phyloP scores from a whole-genome alignment of 805 yeast species.

The Nakazawaea wyomingensis region DNA sequence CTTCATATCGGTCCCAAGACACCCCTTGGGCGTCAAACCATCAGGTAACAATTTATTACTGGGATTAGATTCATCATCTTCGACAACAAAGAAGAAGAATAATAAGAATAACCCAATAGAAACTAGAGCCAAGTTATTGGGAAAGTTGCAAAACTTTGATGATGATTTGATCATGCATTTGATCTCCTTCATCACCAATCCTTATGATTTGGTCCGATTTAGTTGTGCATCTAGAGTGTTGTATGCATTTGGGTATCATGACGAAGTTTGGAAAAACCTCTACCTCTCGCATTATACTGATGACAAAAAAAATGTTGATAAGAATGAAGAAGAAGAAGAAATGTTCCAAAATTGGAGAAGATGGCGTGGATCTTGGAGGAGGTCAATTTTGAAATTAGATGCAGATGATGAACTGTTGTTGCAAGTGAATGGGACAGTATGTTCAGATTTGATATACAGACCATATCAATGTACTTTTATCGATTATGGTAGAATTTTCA shows the following conservation, averaged over 20 bases:
- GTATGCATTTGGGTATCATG: slow-evolving; percentile 70
- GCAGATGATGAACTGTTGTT: slow-evolving; percentile 37
- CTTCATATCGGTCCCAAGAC: slow-evolving; percentile 35
- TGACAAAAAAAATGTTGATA: too few species aligned
- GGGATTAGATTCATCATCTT: too few species aligned
- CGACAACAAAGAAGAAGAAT: too few species aligned
- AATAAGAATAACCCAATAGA: slow-evolving; percentile 10
- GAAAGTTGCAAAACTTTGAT: slow-evolving; percentile 43
- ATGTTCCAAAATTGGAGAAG: too few species aligned
- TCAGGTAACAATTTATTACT: slow-evolving; percentile 57
- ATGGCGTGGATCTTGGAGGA: slow-evolving; percentile 88
- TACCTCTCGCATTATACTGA: too few species aligned
- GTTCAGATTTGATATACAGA: slow-evolving; percentile 73
- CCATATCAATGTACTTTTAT: slow-evolving; percentile 81
- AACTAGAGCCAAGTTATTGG: slow-evolving; percentile 37
- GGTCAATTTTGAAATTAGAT: slow-evolving; percentile 38
- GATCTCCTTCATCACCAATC: slow-evolving; percentile 41
- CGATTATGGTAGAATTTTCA: slow-evolving; percentile 47
- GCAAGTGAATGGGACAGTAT: slow-evolving; percentile 45
- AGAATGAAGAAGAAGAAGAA: too few species aligned
- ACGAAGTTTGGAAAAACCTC: slow-evolving; percentile 74
- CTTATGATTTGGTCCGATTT: slow-evolving; percentile 43
- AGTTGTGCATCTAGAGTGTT: slow-evolving; percentile 59
- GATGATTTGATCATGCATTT: slow-evolving; percentile 63
- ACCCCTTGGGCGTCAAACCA: slow-evolving; percentile 73